Conservation (phyloP, 345 rosid species). For the Hirschfeldia incana region DNA sequence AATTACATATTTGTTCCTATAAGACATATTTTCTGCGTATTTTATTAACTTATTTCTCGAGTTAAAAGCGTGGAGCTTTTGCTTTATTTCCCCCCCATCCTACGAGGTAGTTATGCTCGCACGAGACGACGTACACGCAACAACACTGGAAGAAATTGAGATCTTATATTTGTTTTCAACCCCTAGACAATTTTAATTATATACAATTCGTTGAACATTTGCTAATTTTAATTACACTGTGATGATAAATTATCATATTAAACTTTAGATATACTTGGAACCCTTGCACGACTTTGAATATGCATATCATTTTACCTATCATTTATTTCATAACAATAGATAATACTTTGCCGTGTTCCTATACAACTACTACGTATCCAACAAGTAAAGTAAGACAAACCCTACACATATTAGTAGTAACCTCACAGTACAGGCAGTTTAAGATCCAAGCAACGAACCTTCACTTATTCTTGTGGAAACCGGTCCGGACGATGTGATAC, state of each 20-base stretch:
- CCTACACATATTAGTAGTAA: not conserved
- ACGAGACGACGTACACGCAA: conserved; percentile 30
- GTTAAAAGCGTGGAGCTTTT: not conserved
- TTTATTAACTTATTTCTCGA: not conserved
- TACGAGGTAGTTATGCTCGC: not conserved
- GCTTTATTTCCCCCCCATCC: not conserved
- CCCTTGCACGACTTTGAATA: conserved; percentile 5
- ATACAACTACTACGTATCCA: conserved; percentile 19
- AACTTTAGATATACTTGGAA: not conserved
- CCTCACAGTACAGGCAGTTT: conserved; percentile 4
- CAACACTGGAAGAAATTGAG: conserved; percentile 5
- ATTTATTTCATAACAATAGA: not conserved
- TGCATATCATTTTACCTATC: not conserved
- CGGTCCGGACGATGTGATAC: conserved; percentile 40
- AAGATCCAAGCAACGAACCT: conserved; percentile 40
- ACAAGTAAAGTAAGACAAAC: conserved; percentile 10
- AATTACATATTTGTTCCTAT: not conserved
- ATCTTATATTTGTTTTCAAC: conserved; percentile 6
- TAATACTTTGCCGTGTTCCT: not conserved
- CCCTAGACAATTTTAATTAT: not conserved
- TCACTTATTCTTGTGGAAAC: conserved; percentile 43
- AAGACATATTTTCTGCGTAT: not conserved
- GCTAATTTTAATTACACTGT: not conserved
- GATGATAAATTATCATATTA: not conserved
- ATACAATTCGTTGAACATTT: not conserved